phyloP scores from a whole-genome alignment of 2,329 filamentous ascomycete species.

The Colletotrichum spaethianum region DNA sequence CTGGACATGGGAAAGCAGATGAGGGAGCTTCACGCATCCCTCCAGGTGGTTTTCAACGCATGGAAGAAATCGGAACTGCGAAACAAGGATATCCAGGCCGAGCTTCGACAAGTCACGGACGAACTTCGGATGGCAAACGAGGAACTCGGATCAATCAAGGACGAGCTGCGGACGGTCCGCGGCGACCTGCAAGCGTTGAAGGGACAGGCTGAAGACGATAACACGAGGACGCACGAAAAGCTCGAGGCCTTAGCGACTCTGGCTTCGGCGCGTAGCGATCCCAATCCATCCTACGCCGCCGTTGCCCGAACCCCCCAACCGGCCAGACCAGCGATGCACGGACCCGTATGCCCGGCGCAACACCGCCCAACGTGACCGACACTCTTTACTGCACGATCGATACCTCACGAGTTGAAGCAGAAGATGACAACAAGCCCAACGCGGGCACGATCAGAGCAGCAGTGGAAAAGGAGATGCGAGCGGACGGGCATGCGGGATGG shows the following conservation, averaged over 20 bases:
- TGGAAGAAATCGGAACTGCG: neutral
- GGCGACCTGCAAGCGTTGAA: neutral
- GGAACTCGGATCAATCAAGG: neutral
- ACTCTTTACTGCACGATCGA: slow-evolving; percentile 12
- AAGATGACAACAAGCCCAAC: neutral
- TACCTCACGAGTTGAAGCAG: slow-evolving; percentile 3
- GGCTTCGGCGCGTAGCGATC: neutral
- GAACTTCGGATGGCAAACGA: neutral
- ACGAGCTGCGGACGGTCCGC: neutral
- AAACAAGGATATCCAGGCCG: neutral
- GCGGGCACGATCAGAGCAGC: neutral
- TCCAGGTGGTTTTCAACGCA: neutral
- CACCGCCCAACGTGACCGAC: neutral
- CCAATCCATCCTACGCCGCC: neutral
- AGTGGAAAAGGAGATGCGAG: slow-evolving; percentile 14
- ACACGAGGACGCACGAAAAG: neutral
- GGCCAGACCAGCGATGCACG: neutral
- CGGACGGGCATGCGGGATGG: neutral
- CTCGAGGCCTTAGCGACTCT: neutral
- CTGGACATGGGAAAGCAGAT: neutral
- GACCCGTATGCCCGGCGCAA: neutral
- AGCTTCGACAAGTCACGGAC: neutral
- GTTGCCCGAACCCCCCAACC: neutral
- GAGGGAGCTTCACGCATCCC: neutral
- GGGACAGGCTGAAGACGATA: neutral